Percentiles rank a stretch among this genome's conserved stretches.
Conservation (phyloP, 768 basidiomycete genomes). For the Kwoniella heveanensis region DNA sequence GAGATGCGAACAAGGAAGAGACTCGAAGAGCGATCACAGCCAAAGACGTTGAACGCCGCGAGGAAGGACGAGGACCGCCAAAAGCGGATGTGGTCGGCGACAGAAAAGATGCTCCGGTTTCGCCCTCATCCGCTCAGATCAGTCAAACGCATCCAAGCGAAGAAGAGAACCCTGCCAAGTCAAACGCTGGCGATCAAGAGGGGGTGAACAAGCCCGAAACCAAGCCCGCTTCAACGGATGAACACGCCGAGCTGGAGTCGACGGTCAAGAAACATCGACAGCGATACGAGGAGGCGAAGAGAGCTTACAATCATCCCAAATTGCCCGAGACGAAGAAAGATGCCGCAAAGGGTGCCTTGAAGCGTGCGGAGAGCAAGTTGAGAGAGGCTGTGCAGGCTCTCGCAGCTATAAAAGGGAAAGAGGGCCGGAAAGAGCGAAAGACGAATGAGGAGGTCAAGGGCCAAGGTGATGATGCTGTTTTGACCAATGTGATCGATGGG, state of each 20-base stretch:
- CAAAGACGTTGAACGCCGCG: no score
- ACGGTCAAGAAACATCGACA: background rate
- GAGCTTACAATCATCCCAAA: background rate
- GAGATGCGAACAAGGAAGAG: no score
- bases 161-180: no score
- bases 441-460: background rate
- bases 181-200: no score
- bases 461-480: background rate
- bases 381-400: constrained; percentile 10
- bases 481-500: background rate
- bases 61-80: no score
- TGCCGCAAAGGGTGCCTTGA: background rate
- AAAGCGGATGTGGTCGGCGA: no score
- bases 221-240: no score
- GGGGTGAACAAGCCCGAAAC: no score
- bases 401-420: background rate
- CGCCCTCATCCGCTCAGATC: no score
- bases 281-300: background rate
- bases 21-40: no score
- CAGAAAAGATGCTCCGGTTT: no score
- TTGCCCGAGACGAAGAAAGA: background rate
- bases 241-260: background rate
- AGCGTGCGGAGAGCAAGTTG: background rate
- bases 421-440: background rate
- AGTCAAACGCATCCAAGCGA: no score